Evolutionary conservation across 78 protist species (phyloP).

Genomic region (Corallochytrium limacisporum): DNA sequence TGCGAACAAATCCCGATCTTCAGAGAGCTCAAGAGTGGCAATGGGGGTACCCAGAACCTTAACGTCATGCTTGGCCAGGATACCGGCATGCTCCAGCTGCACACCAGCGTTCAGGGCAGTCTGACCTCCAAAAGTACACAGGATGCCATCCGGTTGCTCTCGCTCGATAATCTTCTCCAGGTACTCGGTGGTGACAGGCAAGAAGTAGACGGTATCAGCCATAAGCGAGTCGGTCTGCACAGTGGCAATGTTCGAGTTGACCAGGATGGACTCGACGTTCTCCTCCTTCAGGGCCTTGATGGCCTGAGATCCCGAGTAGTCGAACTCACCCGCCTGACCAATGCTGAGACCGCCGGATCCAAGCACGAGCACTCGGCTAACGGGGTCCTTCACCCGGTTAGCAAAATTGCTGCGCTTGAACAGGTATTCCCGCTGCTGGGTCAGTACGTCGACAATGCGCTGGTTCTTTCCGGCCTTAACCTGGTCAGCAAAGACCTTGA

Average conservation of each 20-base stretch:
- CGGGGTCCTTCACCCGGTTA: background rate
- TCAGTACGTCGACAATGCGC: too few relatives aligned
- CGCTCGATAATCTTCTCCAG: conserved; percentile 66
- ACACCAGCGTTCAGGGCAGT: conserved; percentile 93
- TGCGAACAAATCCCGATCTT: conserved; percentile 84
- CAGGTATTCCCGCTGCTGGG: too few relatives aligned
- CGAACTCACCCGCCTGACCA: conserved; percentile 98
- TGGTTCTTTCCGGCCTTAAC: background rate
- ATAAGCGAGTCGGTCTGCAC: conserved; percentile 27
- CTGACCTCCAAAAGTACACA: conserved; percentile 91
- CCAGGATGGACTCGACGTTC: conserved; percentile 60
- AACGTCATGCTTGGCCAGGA: conserved; percentile 31
- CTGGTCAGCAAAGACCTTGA: conserved; percentile 49
- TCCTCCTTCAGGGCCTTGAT: conserved; percentile 81
- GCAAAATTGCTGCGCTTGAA: too few relatives aligned
- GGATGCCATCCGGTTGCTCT: conserved; percentile 81
- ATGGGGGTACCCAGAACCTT: conserved; percentile 81
- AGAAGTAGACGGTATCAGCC: conserved; percentile 70
- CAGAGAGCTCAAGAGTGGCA: conserved; percentile 64
- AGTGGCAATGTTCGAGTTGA: conserved; percentile 95
- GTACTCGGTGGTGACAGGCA: conserved; percentile 73
- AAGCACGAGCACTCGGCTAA: conserved; percentile 58
- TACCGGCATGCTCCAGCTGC: conserved; percentile 34
- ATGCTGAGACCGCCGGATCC: conserved; percentile 92
- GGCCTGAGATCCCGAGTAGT: conserved; percentile 70